phyloP scores from a whole-genome alignment of 2,329 filamentous ascomycete genomes.

The Calonectria henricotiae region DNA sequence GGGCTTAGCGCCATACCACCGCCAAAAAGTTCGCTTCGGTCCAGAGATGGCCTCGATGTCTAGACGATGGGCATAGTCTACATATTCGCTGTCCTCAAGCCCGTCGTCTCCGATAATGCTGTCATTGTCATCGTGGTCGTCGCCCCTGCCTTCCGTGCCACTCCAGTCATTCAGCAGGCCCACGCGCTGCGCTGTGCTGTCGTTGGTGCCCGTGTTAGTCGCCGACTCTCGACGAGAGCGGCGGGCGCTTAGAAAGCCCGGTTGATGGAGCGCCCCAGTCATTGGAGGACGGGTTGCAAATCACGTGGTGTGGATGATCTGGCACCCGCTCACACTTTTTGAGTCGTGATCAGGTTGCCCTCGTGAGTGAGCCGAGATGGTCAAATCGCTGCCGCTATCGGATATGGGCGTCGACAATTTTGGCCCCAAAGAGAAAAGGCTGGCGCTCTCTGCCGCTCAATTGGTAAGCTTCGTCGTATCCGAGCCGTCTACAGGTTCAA shows the following conservation, averaged over 20 bases:
- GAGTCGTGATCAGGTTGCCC: slow-evolving; percentile 7
- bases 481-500: not conserved
- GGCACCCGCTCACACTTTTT: slow-evolving; percentile 20
- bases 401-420: not conserved
- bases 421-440: not conserved
- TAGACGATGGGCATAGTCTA: slow-evolving; percentile 14
- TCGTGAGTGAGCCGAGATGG: slow-evolving; percentile 1
- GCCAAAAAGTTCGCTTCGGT: slow-evolving; percentile 17
- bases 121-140: not conserved
- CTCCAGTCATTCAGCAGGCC: slow-evolving; percentile 46
- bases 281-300: slow-evolving; percentile 37
- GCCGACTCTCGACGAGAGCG: slow-evolving; percentile 38
- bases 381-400: not conserved
- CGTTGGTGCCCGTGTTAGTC: slow-evolving; percentile 26
- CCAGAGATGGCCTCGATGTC: slow-evolving; percentile 32
- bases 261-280: slow-evolving; percentile 36
- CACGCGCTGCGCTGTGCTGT: slow-evolving; percentile 34
- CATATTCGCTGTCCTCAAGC: not conserved
- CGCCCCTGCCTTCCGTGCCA: slow-evolving; percentile 37
- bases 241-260: slow-evolving; percentile 38
- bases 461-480: not conserved
- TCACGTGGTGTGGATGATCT: slow-evolving; percentile 30
- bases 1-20: slow-evolving; percentile 7
- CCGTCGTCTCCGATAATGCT: slow-evolving; percentile 6
- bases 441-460: not conserved